phyloP scores from a whole-genome alignment of 768 basidiomycete species.

The Pleurotus giganteus region DNA sequence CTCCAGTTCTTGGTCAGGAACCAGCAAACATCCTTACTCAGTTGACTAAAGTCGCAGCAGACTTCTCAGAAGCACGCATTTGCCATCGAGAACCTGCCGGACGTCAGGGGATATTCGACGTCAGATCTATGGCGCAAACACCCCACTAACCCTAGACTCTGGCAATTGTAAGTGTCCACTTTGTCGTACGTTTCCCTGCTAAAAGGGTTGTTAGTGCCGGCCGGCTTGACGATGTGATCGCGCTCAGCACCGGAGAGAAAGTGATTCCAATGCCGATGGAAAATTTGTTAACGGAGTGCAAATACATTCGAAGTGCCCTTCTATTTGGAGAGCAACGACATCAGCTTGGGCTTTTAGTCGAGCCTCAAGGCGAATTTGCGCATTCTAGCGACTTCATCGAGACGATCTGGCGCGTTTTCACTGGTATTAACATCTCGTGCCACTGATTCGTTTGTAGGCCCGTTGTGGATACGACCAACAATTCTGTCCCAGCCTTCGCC shows the following conservation, averaged over 20 bases:
- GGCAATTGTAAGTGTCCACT: conserved; percentile 32
- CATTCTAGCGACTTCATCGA: conserved; percentile 23
- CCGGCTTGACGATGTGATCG: conserved; percentile 29
- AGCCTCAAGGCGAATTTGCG: conserved; percentile 19
- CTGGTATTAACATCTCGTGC: too few species aligned
- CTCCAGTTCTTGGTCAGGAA: conserved; percentile 30
- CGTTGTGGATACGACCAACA: conserved; percentile 42
- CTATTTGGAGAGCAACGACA: conserved; percentile 42
- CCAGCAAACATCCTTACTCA: background rate
- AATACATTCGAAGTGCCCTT: conserved; percentile 27
- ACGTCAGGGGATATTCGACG: conserved; percentile 39
- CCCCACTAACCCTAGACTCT: conserved; percentile 37
- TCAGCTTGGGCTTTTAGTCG: conserved; percentile 32
- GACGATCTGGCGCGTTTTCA: conserved; percentile 23
- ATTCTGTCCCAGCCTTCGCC: conserved; percentile 37
- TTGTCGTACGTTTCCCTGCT: conserved; percentile 7
- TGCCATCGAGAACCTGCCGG: conserved; percentile 26
- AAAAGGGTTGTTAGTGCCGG: conserved; percentile 27
- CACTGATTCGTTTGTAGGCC: conserved; percentile 24
- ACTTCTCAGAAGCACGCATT: conserved; percentile 13
- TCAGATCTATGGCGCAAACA: conserved; percentile 42
- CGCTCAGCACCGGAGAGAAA: conserved; percentile 28
- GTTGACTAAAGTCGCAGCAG: background rate
- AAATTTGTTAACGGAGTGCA: conserved; percentile 12
- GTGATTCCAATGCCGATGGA: conserved; percentile 30